Conservation (phyloP, 768 basidiomycete genomes). For the Brasilioporus rufonigricans region DNA sequence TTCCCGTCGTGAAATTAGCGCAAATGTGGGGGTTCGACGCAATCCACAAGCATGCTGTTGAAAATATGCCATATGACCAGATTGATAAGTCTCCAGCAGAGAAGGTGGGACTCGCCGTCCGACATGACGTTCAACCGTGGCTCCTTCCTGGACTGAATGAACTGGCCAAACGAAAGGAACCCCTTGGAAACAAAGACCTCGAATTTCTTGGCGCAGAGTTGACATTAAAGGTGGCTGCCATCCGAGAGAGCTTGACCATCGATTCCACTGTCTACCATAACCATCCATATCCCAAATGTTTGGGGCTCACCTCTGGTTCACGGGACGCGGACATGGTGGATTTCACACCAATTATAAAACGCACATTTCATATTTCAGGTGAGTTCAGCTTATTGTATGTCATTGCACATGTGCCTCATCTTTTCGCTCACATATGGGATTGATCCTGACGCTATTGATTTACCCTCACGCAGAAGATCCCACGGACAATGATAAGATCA, state of each 20-base stretch:
- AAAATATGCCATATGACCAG: slow-evolving; percentile 22
- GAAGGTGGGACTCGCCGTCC: slow-evolving; percentile 30
- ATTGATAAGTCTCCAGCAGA: slow-evolving; percentile 13
- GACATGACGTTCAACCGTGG: slow-evolving; percentile 34
- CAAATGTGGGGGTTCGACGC: slow-evolving; percentile 38
- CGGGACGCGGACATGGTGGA: slow-evolving; percentile 7
- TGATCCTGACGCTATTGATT: background rate
- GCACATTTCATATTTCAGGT: slow-evolving; percentile 7
- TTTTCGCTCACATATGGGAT: background rate
- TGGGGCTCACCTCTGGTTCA: background rate
- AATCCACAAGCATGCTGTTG: slow-evolving; percentile 31
- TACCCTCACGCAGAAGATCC: background rate
- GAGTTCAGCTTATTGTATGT: no score
- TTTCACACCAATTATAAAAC: slow-evolving; percentile 13
- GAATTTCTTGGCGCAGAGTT: slow-evolving; percentile 13
- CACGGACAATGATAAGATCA: background rate
- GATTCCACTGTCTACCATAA: rapidly evolving
- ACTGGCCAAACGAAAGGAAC: slow-evolving; percentile 15
- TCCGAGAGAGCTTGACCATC: slow-evolving; percentile 20
- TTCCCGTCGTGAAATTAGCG: slow-evolving; percentile 37
- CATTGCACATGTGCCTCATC: no score
- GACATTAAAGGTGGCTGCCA: slow-evolving; percentile 18
- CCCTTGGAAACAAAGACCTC: slow-evolving; percentile 15
- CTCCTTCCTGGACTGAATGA: slow-evolving; percentile 28
- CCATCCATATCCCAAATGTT: no score